Evolutionary conservation across 140 eudicot genomes (phyloP).

Genomic region (Anethum foeniculum): DNA sequence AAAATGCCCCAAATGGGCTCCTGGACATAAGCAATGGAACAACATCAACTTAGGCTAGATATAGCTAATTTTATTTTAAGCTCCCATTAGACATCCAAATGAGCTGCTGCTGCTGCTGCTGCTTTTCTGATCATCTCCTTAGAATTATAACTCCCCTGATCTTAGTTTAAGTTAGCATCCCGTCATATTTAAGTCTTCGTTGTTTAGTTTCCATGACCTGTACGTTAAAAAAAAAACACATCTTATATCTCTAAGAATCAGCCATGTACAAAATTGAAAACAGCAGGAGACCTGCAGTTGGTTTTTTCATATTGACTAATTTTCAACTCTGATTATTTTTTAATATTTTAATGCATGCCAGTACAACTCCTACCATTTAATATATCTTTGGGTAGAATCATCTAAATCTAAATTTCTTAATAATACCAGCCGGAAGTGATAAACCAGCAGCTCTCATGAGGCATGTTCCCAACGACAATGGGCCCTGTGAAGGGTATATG

Average conservation of each 20-base stretch:
- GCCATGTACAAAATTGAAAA: neutral
- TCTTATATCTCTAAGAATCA: neutral
- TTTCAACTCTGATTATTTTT: neutral
- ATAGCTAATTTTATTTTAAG: neutral
- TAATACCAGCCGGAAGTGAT: neutral
- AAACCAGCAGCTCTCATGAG: neutral
- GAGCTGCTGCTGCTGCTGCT: neutral
- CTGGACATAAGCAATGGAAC: conserved; percentile 48
- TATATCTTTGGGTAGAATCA: neutral
- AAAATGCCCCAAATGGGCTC: conserved; percentile 56
- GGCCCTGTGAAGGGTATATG: neutral
- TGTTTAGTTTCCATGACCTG: neutral
- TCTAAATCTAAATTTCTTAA: neutral
- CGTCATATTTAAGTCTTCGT: neutral
- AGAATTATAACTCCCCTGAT: neutral
- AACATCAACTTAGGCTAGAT: conserved; percentile 4
- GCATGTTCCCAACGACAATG: neutral
- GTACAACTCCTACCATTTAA: neutral
- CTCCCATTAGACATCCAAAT: conserved; percentile 8
- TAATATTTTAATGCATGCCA: neutral
- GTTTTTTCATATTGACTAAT: neutral
- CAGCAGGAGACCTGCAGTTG: neutral
- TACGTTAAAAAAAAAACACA: no score
- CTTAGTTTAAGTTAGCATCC: conserved; percentile 4
- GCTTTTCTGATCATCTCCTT: conserved; percentile 4